These are phyloP conservation scores for Rugonectria rugulosa DNA, from an alignment of 2,329 filamentous ascomycete genomes.

Conservation along the genomic window DNA sequence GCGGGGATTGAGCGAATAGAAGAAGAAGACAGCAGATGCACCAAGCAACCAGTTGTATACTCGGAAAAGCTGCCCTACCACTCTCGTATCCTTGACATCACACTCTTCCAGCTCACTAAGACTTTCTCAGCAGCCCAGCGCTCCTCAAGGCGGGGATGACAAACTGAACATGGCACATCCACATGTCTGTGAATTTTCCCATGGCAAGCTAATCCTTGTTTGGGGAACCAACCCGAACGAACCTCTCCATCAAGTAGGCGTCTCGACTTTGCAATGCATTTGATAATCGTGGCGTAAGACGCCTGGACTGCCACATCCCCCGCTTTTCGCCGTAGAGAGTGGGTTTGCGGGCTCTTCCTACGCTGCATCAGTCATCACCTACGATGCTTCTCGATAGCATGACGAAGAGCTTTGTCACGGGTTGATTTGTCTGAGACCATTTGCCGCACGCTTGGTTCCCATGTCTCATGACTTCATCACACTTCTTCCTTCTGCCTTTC, in stretches of 20 bases:
- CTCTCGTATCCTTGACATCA: too few species aligned
- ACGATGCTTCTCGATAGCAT: conserved; percentile 27
- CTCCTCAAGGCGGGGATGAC: conserved; percentile 27
- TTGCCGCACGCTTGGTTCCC: background rate
- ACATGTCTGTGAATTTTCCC: too few species aligned
- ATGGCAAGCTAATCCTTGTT: conserved; percentile 5
- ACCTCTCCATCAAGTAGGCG: too few species aligned
- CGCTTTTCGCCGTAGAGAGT: conserved; percentile 24
- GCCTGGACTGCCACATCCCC: conserved; percentile 13
- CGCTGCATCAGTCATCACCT: conserved; percentile 31
- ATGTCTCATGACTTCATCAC: too few species aligned
- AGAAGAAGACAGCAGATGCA: too few species aligned
- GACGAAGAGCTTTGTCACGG: conserved; percentile 21
- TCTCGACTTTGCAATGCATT: conserved; percentile 24
- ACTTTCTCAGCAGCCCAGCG: conserved; percentile 33
- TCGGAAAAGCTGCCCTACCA: too few species aligned
- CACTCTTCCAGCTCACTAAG: conserved; percentile 38
- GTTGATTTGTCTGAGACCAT: background rate
- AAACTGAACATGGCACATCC: conserved; percentile 1
- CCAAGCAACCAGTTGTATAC: too few species aligned
- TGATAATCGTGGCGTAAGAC: conserved; percentile 35
- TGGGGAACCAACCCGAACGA: background rate
- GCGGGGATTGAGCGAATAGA: background rate
- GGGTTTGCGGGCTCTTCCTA: too few species aligned
- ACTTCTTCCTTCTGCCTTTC: too few species aligned